Conservation (phyloP, 2,329 filamentous ascomycete species). For the Cylindrodendrum hubeiense region DNA sequence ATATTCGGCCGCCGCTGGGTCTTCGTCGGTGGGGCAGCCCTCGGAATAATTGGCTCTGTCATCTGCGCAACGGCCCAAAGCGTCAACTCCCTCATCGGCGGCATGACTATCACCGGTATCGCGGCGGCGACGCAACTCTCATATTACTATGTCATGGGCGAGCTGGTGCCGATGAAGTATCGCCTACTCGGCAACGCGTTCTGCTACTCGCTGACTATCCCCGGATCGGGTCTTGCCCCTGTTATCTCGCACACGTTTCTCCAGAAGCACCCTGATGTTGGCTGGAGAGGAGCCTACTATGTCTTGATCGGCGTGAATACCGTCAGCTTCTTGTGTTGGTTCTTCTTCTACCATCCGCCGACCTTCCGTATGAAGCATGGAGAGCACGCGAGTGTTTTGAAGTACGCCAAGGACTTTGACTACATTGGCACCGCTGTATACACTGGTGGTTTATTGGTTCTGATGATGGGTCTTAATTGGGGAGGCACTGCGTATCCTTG, state of each 20-base stretch:
- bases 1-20: slow-evolving; percentile 47
- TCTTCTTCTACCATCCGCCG: slow-evolving; percentile 51
- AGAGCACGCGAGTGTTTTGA: slow-evolving; percentile 37
- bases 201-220: slow-evolving; percentile 49
- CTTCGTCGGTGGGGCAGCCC: slow-evolving; percentile 43
- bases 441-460: slow-evolving; percentile 45
- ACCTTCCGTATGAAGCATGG: slow-evolving; percentile 47
- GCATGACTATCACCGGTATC: slow-evolving; percentile 52
- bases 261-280: slow-evolving; percentile 37
- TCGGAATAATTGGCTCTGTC: slow-evolving; percentile 53
- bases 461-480: slow-evolving; percentile 49
- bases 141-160: slow-evolving; percentile 52
- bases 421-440: slow-evolving; percentile 48
- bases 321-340: slow-evolving; percentile 43
- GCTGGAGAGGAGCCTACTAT: slow-evolving; percentile 48
- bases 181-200: slow-evolving; percentile 48
- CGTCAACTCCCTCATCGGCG: slow-evolving; percentile 52
- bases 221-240: slow-evolving; percentile 45
- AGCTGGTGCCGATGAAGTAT: slow-evolving; percentile 54
- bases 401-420: slow-evolving; percentile 47
- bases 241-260: slow-evolving; percentile 45
- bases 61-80: slow-evolving; percentile 51
- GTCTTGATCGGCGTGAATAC: slow-evolving; percentile 46
- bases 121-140: slow-evolving; percentile 52
- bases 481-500: slow-evolving; percentile 49